phyloP scores from a whole-genome alignment of 2,329 filamentous ascomycete species.

The Capronia epimyces region DNA sequence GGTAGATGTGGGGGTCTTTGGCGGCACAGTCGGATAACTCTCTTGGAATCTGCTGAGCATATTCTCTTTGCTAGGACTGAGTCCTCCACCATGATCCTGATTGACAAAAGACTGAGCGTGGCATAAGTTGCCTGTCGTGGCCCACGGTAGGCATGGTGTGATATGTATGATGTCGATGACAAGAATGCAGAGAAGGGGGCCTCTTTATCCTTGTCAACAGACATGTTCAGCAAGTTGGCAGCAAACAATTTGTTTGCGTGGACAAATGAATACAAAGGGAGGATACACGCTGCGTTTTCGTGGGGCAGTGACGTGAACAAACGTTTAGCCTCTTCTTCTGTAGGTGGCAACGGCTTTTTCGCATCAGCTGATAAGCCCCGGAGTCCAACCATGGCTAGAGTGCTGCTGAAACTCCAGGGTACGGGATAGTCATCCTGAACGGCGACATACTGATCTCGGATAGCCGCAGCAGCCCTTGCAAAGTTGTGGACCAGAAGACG shows the following conservation, averaged over 20 bases:
- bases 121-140: conserved; percentile 73
- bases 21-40: conserved; percentile 73
- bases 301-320: conserved; percentile 77
- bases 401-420: conserved; percentile 76
- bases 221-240: conserved; percentile 65
- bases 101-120: conserved; percentile 74
- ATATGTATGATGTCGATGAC: conserved; percentile 84
- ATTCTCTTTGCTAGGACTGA: conserved; percentile 73
- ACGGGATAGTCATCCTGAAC: conserved; percentile 87
- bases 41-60: conserved; percentile 71
- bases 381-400: conserved; percentile 78
- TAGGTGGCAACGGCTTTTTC: conserved; percentile 55
- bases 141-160: conserved; percentile 88
- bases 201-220: conserved; percentile 59
- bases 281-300: conserved; percentile 69
- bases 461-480: conserved; percentile 61
- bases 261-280: conserved; percentile 87
- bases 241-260: conserved; percentile 95
- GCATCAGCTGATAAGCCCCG: conserved; percentile 66
- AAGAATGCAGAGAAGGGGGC: conserved; percentile 75
- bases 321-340: conserved; percentile 73
- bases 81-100: conserved; percentile 85
- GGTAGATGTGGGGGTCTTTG: conserved; percentile 85
- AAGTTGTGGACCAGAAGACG: conserved; percentile 73
- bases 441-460: conserved; percentile 72